Evolutionary conservation across 768 basidiomycete genomes (phyloP).

Genomic region (Rhizopogon sp.): DNA sequence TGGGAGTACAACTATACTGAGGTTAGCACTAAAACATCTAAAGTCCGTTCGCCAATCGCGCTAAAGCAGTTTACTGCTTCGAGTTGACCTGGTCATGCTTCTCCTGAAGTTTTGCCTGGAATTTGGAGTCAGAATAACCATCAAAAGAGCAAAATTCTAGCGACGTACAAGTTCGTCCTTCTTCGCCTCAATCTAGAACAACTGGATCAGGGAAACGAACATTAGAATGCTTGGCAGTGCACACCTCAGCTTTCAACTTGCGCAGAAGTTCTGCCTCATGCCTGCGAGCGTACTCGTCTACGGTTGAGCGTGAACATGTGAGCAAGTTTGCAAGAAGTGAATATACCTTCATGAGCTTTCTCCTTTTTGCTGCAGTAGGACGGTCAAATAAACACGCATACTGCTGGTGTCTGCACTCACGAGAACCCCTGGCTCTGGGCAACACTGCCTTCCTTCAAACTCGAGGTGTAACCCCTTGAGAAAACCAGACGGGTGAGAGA

Average conservation of each 20-base stretch:
- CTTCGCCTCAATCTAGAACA: slow-evolving; percentile 23
- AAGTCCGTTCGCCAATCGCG: not conserved
- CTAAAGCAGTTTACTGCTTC: not conserved
- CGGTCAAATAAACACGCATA: slow-evolving; percentile 5
- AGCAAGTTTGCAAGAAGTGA: slow-evolving; percentile 8
- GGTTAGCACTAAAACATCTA: not conserved
- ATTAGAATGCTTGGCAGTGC: slow-evolving; percentile 8
- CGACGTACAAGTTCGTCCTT: slow-evolving; percentile 28
- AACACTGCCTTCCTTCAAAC: slow-evolving; percentile 48
- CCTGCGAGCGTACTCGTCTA: slow-evolving; percentile 61
- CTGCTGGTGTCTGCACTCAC: slow-evolving; percentile 30
- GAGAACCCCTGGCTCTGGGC: slow-evolving; percentile 61
- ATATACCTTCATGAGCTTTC: slow-evolving; percentile 59
- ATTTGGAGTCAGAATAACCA: not conserved
- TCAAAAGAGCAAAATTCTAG: too few relatives aligned
- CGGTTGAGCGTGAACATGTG: not conserved
- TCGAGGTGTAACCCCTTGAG: slow-evolving; percentile 31
- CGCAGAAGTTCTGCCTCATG: slow-evolving; percentile 54
- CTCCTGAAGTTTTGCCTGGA: not conserved
- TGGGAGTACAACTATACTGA: not conserved
- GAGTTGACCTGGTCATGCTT: slow-evolving; percentile 1
- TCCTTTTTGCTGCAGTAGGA: slow-evolving; percentile 56
- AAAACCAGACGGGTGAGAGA: slow-evolving; percentile 30
- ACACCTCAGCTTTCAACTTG: slow-evolving; percentile 55
- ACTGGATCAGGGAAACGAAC: not conserved